Evolutionary conservation across 1,139 yeast genomes (phyloP), one percentile per base, ranked within the genome.

Genomic region (Pichia norvegensis): DNA sequence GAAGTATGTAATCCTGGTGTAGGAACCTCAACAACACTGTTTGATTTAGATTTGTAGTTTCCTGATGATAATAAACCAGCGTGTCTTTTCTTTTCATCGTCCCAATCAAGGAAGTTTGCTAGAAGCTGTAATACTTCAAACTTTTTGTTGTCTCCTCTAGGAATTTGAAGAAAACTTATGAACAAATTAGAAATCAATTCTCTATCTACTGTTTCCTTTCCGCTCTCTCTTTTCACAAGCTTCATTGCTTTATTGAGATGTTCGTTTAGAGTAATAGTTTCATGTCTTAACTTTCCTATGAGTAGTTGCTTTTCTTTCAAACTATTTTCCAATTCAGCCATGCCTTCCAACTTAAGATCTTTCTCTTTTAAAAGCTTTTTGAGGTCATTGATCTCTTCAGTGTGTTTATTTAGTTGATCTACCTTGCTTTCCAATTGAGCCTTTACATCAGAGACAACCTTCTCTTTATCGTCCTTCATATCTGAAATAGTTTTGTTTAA

Each of bases 101-200:
- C 92, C 98, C 98, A 92, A 48, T 78, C 82, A 49, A 92, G 69
- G 56, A 84, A 81, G 49, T 86, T 86, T 25, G 95, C 76, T 38
- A 92, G 82, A 48, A 92, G 73, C 61, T 81, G 87, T 46, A 92
- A 72, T 4, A 94, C 95, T 67, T 92, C 97, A 60, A 84, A 92
- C 64, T 92, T 87, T 64, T 90, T 92, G 14, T 95, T 77, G 61
- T 92, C 99, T 1, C 95, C 96, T 51, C 98, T 72, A 8, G 96
- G 97, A 35, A 92, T 73, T 43, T 83, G 84, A 17, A 92, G 73
- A 65, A 90, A 92, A 43, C 95, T 86, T 22, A 94, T 76, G 43
- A 92, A 68, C 48, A 94, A 72, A 61, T 92, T 92, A 2, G 97
- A 83, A 4, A 94, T 79, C 49, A 92, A 74, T 62, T 88, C 95